A percentile compares a stretch with the other conserved stretches of the same genome.
These are phyloP conservation scores for Juncus inflexus DNA, from an alignment of 176 grass and related monocot genomes.

Conservation along the genomic window DNA sequence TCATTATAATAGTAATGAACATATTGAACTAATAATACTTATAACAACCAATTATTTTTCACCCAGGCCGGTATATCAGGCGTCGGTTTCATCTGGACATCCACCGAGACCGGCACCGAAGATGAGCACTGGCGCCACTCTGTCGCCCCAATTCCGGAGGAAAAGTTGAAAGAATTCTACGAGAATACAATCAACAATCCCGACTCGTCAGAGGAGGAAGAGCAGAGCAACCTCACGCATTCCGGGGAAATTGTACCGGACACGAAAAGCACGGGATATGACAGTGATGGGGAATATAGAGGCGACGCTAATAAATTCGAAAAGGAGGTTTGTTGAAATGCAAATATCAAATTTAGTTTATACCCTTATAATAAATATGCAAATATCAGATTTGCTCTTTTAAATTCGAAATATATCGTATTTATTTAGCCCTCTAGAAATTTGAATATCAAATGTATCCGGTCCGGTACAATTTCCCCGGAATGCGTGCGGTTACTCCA, in stretches of 20 bases:
- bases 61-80: slow-evolving; percentile 53
- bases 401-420: too few species aligned
- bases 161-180: slow-evolving; percentile 64
- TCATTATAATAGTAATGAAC: too few species aligned
- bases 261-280: slow-evolving; percentile 27
- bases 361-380: too few species aligned
- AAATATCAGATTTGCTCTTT: too few species aligned
- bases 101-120: slow-evolving; percentile 45
- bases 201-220: slow-evolving; percentile 43
- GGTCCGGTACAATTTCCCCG: slow-evolving; percentile 54
- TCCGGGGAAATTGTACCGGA: slow-evolving; percentile 37
- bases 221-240: slow-evolving; percentile 29
- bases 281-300: slow-evolving; percentile 37
- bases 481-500: slow-evolving; percentile 67
- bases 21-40: too few species aligned
- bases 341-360: background rate
- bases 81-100: slow-evolving; percentile 81
- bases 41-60: slow-evolving; percentile 6
- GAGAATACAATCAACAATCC: slow-evolving; percentile 28
- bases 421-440: too few species aligned
- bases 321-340: slow-evolving; percentile 54
- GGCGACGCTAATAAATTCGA: slow-evolving; percentile 80
- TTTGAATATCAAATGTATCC: too few species aligned
- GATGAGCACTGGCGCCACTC: slow-evolving; percentile 81
- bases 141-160: slow-evolving; percentile 71